phyloP scores from a whole-genome alignment of 75 land plant species.

The Pseudotsuga menziesii region DNA sequence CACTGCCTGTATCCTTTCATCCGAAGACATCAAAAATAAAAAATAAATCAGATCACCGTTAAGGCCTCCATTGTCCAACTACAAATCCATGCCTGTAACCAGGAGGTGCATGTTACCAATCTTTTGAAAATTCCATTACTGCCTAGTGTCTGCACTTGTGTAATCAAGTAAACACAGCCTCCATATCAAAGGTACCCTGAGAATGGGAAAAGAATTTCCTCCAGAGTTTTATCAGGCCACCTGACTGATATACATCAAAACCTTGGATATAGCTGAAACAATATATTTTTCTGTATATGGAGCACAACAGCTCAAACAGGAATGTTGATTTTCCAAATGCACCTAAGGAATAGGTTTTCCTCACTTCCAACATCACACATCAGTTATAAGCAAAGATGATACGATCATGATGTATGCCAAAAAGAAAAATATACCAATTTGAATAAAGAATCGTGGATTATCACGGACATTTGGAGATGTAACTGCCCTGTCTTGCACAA shows the following conservation, averaged over 20 bases:
- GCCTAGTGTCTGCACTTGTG: neutral
- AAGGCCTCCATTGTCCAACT: neutral
- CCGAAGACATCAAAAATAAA: neutral
- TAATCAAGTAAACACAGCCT: neutral
- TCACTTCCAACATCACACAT: constrained; percentile 21
- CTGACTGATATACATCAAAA: neutral
- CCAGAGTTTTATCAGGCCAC: neutral
- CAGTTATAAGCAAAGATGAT: constrained; percentile 71
- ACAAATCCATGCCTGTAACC: neutral
- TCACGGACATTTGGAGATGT: constrained; percentile 82
- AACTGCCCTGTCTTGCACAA: constrained; percentile 59
- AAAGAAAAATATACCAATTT: constrained; percentile 65
- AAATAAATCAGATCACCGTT: neutral
- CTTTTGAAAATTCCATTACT: neutral
- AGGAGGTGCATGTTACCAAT: neutral
- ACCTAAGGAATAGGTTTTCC: neutral
- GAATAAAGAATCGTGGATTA: constrained; percentile 76
- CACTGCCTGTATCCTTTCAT: no score
- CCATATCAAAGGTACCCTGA: neutral
- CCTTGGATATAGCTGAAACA: neutral
- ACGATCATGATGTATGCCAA: constrained; percentile 74
- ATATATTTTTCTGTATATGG: neutral
- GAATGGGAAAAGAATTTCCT: neutral
- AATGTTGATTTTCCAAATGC: neutral
- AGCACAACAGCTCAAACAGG: neutral